These are phyloP conservation scores for Paraglomus occultum DNA, from an alignment of 192 early-diverging fungal species.

Conservation along the genomic window DNA sequence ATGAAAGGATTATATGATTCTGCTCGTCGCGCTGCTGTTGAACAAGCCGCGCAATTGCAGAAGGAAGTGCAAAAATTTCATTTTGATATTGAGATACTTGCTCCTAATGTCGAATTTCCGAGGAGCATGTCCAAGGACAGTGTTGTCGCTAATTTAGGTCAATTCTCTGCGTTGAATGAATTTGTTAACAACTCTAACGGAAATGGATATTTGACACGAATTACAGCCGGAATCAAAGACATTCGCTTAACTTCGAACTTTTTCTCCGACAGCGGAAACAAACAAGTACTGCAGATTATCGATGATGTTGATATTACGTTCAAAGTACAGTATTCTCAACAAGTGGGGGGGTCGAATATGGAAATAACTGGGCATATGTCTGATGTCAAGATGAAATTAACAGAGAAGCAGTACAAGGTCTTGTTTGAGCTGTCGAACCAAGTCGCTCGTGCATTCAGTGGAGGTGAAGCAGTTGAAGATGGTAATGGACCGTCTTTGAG, in stretches of 20 bases:
- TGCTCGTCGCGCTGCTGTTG: slow-evolving; percentile 81
- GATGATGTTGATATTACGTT: slow-evolving; percentile 83
- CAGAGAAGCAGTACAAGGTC: slow-evolving; percentile 81
- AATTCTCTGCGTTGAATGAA: slow-evolving; percentile 78
- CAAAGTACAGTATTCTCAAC: slow-evolving; percentile 56
- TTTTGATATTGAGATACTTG: slow-evolving; percentile 80
- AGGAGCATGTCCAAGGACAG: slow-evolving; percentile 55
- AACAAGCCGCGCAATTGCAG: slow-evolving; percentile 75
- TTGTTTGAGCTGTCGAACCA: slow-evolving; percentile 64
- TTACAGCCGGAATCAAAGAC: slow-evolving; percentile 59
- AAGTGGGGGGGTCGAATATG: slow-evolving; percentile 50
- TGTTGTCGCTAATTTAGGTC: slow-evolving; percentile 81
- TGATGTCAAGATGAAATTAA: slow-evolving; percentile 75
- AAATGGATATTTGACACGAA: slow-evolving; percentile 54
- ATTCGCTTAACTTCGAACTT: slow-evolving; percentile 60
- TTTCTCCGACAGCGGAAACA: slow-evolving; percentile 40
- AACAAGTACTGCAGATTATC: slow-evolving; percentile 72
- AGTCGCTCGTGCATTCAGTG: slow-evolving; percentile 46
- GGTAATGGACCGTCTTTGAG: slow-evolving; percentile 27
- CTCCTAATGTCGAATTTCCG: slow-evolving; percentile 86
- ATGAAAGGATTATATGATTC: slow-evolving; percentile 87
- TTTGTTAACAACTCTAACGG: slow-evolving; percentile 58
- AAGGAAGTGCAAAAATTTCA: slow-evolving; percentile 75
- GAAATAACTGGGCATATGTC: slow-evolving; percentile 66
- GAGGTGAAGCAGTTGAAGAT: slow-evolving; percentile 31